These are phyloP conservation scores for Selaginella tamariscina DNA, from an alignment of 75 land plant species.

Conservation along the genomic window DNA sequence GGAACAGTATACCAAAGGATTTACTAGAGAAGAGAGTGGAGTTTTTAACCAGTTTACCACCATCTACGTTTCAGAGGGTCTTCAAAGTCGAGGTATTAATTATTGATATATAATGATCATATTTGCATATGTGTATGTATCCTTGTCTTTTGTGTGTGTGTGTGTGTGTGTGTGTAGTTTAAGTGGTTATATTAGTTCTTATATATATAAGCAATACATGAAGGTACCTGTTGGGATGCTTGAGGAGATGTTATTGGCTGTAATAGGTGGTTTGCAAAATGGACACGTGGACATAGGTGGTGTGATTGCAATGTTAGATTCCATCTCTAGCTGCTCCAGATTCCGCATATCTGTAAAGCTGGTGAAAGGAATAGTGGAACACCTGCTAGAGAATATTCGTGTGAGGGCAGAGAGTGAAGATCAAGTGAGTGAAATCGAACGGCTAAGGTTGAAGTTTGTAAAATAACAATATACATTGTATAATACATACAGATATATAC, in stretches of 20 bases:
- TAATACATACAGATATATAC: too few species aligned
- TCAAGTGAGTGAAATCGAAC: not conserved
- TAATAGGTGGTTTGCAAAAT: slow-evolving; percentile 5
- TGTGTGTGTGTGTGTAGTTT: too few species aligned
- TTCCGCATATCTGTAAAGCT: slow-evolving; percentile 18
- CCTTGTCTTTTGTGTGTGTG: too few species aligned
- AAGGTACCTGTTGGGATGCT: slow-evolving; percentile 23
- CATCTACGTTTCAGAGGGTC: slow-evolving; percentile 18
- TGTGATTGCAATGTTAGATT: slow-evolving; percentile 14
- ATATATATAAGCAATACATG: too few species aligned
- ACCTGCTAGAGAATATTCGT: not conserved
- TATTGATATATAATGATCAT: too few species aligned
- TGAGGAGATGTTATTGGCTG: slow-evolving; percentile 1
- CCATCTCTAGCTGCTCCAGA: slow-evolving; percentile 18
- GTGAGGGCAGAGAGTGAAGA: too few species aligned
- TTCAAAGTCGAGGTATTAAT: slow-evolving; percentile 33
- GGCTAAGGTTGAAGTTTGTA: not conserved
- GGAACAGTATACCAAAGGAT: slow-evolving; percentile 18
- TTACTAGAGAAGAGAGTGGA: slow-evolving; percentile 8
- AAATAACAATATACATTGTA: too few species aligned
- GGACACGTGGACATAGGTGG: slow-evolving; percentile 6
- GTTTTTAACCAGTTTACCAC: slow-evolving; percentile 12
- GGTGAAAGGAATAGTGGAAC: not conserved
- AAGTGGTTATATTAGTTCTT: too few species aligned
- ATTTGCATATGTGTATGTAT: too few species aligned